Evolutionary conservation across 2,329 filamentous ascomycete species (phyloP), one percentile per base, ranked within the genome.

Genomic region (Pseudogymnoascus sp.): DNA sequence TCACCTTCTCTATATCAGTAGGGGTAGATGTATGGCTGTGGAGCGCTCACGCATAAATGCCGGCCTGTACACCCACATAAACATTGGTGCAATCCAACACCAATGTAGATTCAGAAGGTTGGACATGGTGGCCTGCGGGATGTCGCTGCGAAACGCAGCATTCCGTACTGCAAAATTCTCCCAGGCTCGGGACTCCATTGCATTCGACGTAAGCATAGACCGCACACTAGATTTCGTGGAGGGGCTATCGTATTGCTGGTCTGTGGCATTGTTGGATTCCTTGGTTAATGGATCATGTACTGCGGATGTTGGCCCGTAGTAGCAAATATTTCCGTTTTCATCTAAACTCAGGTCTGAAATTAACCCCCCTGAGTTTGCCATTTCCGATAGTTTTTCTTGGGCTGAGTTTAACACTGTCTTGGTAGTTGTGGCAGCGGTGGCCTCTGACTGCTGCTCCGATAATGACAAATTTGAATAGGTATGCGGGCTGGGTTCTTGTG

Each of bases 231-330:
- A 62, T 45, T 65, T 69, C 6, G 64, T 61, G n/a, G 65, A 61
- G 35, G 62, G 61, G 13, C 64, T 65, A 31, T 67, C 62, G 45
- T 66, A 67, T 6, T 58, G 62, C 3, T 64, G 42, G 58, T 61
- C 58, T 25, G 64, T 31, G 39, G 64, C 62, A 4, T 45, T 29
- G 36, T 63, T 48, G 13, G 66, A 52, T n/a, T 67, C 64, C 36
- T 65, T 48, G 27, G 62, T 36, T 9, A 62, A 58, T 13, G 69
- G 69, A 8, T 67, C 65, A 61, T 70, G 69, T 7, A 71, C 68
- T 10, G 69, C 69, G 5, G 69, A 71, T 2, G 69, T 71, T 2
- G 69, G 67, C 4, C 69, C 69, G 45, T 69, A 66, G 61, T 70
- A 71, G 59, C 62, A 69, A 29, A 71, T 63, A 65, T 69, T 68